Evolutionary conservation across 2,329 filamentous ascomycete genomes (phyloP).

Genomic region (Eutypella sp.): DNA sequence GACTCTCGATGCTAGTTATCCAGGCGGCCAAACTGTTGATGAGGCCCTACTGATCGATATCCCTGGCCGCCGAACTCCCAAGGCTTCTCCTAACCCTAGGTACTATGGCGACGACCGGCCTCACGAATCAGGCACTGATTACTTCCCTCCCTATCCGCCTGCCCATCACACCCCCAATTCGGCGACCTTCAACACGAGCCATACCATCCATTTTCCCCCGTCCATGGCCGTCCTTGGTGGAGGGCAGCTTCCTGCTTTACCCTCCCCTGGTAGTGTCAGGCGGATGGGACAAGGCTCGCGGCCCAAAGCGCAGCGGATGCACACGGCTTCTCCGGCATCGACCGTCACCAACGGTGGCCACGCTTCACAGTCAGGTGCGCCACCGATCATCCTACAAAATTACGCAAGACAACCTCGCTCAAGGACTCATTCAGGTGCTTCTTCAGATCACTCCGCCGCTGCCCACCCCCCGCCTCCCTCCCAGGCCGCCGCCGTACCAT

Average conservation of each 20-base stretch:
- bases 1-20: constrained; percentile 76
- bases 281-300: constrained; percentile 32
- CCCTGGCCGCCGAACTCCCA: constrained; percentile 69
- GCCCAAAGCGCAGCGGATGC: constrained; percentile 56
- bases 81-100: constrained; percentile 60
- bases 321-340: constrained; percentile 68
- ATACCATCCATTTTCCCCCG: constrained; percentile 38
- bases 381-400: constrained; percentile 33
- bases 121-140: constrained; percentile 29
- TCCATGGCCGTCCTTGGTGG: constrained; percentile 78
- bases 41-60: constrained; percentile 92
- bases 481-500: constrained; percentile 48
- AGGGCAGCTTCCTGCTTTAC: constrained; percentile 73
- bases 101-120: constrained; percentile 27
- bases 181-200: constrained; percentile 19
- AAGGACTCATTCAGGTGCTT: constrained; percentile 53
- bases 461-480: constrained; percentile 39
- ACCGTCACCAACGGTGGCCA: constrained; percentile 50
- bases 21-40: constrained; percentile 79
- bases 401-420: constrained; percentile 43
- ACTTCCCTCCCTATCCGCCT: constrained; percentile 29
- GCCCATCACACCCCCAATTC: constrained; percentile 16
- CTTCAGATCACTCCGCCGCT: constrained; percentile 46
- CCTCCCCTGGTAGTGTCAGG: constrained; percentile 70
- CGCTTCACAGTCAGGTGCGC: constrained; percentile 31